These are phyloP conservation scores for Neocatenulostroma microsporum DNA, from an alignment of 2,329 filamentous ascomycete species.

Conservation along the genomic window DNA sequence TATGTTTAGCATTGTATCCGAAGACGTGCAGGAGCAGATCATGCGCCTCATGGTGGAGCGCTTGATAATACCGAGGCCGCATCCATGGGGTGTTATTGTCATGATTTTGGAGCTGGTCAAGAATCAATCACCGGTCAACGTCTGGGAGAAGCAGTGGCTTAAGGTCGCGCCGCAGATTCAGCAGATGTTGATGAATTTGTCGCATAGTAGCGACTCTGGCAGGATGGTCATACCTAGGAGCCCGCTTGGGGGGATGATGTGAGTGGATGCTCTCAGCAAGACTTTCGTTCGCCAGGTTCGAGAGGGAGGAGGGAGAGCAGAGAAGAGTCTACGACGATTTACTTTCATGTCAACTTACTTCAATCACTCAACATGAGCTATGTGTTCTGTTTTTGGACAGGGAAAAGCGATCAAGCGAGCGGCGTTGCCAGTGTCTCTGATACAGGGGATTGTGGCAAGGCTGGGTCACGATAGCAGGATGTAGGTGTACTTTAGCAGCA, in stretches of 20 bases:
- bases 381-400: too few relatives aligned
- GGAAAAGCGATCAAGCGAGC: too few relatives aligned
- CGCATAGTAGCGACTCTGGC: constrained; percentile 12
- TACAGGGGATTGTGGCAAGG: not conserved
- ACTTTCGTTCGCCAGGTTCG: too few relatives aligned
- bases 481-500: not conserved
- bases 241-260: constrained; percentile 7
- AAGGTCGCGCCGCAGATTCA: constrained; percentile 77
- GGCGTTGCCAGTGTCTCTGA: not conserved
- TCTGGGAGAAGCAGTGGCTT: constrained; percentile 89
- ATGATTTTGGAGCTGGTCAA: constrained; percentile 84
- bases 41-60: constrained; percentile 82
- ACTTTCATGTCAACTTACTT: too few relatives aligned
- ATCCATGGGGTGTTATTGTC: constrained; percentile 90
- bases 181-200: constrained; percentile 27
- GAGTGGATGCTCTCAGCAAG: too few relatives aligned
- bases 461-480: constrained; percentile 3
- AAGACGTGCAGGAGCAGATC: constrained; percentile 86
- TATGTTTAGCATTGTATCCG: constrained; percentile 58
- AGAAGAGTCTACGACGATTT: not conserved
- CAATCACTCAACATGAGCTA: too few relatives aligned
- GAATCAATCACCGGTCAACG: constrained; percentile 80
- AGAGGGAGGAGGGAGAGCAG: not conserved
- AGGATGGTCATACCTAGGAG: constrained; percentile 1
- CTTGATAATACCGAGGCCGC: constrained; percentile 78